Percentiles rank a stretch among this genome's conserved stretches.
Conservation (phyloP, 129 eudicot species). For the Flaveria ramosissima region DNA sequence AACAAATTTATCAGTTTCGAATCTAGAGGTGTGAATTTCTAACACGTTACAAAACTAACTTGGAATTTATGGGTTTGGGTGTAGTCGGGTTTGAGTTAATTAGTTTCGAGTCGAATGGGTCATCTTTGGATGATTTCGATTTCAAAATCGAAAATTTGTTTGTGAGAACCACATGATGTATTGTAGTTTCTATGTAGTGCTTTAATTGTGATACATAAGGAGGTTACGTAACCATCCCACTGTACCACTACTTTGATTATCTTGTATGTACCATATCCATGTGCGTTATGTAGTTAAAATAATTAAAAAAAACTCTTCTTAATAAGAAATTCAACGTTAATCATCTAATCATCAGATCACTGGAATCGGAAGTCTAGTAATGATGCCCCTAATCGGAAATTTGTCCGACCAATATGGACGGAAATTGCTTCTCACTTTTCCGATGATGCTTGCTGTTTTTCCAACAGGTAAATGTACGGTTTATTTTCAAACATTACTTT, state of each 20-base stretch:
- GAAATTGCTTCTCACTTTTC: slow-evolving; percentile 35
- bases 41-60: neutral
- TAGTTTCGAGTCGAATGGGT: neutral
- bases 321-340: neutral
- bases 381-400: slow-evolving; percentile 45
- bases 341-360: slow-evolving; percentile 15
- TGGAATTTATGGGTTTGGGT: neutral
- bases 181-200: neutral
- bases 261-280: too few species aligned
- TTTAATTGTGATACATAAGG: neutral
- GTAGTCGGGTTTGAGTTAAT: neutral
- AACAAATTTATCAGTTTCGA: neutral
- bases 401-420: slow-evolving; percentile 44
- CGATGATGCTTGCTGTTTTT: slow-evolving; percentile 32
- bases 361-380: slow-evolving; percentile 34
- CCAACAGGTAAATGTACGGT: slow-evolving; percentile 32
- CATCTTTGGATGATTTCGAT: neutral
- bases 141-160: too few species aligned
- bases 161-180: too few species aligned
- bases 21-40: neutral
- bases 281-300: too few species aligned
- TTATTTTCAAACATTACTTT: neutral
- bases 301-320: too few species aligned
- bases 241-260: too few species aligned
- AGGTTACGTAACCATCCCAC: too few species aligned